Conservation (phyloP, 805 yeast genomes). For the Ogataea parapolymorpha region DNA sequence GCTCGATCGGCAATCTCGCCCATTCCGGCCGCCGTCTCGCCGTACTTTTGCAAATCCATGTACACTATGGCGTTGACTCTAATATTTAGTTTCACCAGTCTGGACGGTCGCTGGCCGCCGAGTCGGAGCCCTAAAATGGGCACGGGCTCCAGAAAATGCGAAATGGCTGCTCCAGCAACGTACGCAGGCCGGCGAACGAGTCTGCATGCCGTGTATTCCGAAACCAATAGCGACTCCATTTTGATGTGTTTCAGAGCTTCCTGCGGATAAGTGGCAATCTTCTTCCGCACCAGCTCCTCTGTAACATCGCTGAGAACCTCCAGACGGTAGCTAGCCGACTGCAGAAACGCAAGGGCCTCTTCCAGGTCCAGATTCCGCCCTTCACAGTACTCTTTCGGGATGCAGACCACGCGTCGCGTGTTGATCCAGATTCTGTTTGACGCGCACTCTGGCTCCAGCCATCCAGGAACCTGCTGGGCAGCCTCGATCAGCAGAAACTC, state of each 20-base stretch:
- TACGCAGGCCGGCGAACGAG: slow-evolving; percentile 10
- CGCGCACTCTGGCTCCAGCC: slow-evolving; percentile 46
- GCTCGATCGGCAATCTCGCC: slow-evolving; percentile 10
- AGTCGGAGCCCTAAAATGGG: not conserved
- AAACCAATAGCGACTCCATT: slow-evolving; percentile 18
- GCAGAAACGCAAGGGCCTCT: slow-evolving; percentile 41
- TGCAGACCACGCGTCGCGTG: slow-evolving; percentile 36
- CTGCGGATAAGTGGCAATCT: slow-evolving; percentile 29
- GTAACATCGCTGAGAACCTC: slow-evolving; percentile 14
- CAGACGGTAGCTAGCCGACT: slow-evolving; percentile 36
- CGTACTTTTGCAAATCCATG: slow-evolving; percentile 9
- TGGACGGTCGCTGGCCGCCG: not conserved
- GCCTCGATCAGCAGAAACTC: slow-evolving; percentile 54
- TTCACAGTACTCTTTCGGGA: slow-evolving; percentile 37
- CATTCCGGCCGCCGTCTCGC: not conserved
- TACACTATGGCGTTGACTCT: slow-evolving; percentile 10
- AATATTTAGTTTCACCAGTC: slow-evolving; percentile 8
- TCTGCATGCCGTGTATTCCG: slow-evolving; percentile 12
- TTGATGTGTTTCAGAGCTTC: slow-evolving; percentile 28
- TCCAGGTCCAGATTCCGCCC: slow-evolving; percentile 34
- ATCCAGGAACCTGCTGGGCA: slow-evolving; percentile 42
- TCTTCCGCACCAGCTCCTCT: slow-evolving; percentile 18
- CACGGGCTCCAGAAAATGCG: slow-evolving; percentile 4
- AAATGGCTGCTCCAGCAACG: slow-evolving; percentile 16
- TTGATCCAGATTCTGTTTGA: slow-evolving; percentile 54